A percentile compares a stretch with the other conserved stretches of the same genome.
Evolutionary conservation across 495 filamentous ascomycete species (phyloP).

Genomic region (Trypethelium eluteriae): DNA sequence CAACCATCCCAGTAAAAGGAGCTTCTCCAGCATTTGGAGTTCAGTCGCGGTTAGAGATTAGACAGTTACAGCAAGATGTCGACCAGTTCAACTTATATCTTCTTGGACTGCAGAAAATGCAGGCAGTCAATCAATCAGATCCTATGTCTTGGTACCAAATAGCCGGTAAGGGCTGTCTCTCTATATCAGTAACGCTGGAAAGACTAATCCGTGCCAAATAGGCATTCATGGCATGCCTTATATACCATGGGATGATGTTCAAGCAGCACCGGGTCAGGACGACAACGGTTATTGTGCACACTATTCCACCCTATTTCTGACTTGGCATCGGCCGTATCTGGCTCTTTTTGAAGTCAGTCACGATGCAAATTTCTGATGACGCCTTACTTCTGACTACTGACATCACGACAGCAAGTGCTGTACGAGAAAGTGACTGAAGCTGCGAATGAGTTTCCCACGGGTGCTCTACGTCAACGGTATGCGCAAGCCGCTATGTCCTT

Average conservation of each 20-base stretch:
- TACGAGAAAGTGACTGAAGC: conserved; percentile 45
- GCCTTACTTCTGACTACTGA: conserved; percentile 17
- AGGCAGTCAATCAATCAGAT: conserved; percentile 45
- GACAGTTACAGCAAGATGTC: conserved; percentile 48
- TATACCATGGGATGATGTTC: conserved; percentile 50
- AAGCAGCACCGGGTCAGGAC: conserved; percentile 40
- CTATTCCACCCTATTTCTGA: conserved; percentile 55
- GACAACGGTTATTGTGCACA: conserved; percentile 58
- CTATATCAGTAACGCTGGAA: neutral
- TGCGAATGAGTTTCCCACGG: conserved; percentile 46
- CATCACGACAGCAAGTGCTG: conserved; percentile 47
- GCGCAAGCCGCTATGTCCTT: conserved; percentile 47
- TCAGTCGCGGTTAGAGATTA: conserved; percentile 44
- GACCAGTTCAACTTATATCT: conserved; percentile 55
- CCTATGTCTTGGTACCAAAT: conserved; percentile 56
- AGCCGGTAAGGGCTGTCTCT: conserved; percentile 38
- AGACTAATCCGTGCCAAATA: conserved; percentile 20
- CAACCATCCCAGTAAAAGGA: neutral
- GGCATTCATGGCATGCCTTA: conserved; percentile 61
- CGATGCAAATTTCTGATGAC: neutral
- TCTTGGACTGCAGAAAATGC: conserved; percentile 47
- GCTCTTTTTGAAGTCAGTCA: conserved; percentile 54
- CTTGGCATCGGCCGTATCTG: conserved; percentile 68
- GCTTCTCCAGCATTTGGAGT: conserved; percentile 11
- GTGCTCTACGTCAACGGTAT: conserved; percentile 40